Evolutionary conservation across 352 stramenopile species (phyloP).

Genomic region (Pythium phragmiticola): DNA sequence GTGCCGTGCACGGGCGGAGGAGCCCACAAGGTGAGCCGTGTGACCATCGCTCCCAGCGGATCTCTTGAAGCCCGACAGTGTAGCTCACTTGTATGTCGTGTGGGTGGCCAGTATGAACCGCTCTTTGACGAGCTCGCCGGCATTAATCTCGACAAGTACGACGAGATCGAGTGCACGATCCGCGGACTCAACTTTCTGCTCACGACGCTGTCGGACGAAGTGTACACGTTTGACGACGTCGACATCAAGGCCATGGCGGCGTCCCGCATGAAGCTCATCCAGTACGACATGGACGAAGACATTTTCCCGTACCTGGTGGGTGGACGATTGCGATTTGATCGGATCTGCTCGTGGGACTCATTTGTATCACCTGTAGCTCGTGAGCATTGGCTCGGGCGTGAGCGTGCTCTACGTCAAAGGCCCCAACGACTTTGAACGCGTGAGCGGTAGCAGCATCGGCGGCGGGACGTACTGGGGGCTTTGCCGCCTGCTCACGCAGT

Average conservation of each 20-base stretch:
- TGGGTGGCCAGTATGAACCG: constrained; percentile 52
- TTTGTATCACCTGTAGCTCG: constrained; percentile 54
- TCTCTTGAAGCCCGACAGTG: too few relatives aligned
- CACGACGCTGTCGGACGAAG: constrained; percentile 94
- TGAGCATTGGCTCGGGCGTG: constrained; percentile 98
- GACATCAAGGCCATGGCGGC: constrained; percentile 75
- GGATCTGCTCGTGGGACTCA: not conserved
- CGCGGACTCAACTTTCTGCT: constrained; percentile 97
- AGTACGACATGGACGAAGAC: constrained; percentile 73
- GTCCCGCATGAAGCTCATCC: constrained; percentile 75
- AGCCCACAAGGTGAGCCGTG: constrained; percentile 67
- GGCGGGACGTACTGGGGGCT: constrained; percentile 99
- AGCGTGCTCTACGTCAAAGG: constrained; percentile 95
- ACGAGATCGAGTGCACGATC: constrained; percentile 97
- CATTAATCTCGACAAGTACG: constrained; percentile 82
- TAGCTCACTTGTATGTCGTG: not conserved
- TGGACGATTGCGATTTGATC: not conserved
- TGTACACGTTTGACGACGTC: constrained; percentile 96
- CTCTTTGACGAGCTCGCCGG: constrained; percentile 74
- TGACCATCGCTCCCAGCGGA: not conserved
- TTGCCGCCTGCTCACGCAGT: constrained; percentile 93
- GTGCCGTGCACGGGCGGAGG: constrained; percentile 81
- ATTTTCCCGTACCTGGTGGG: constrained; percentile 84
- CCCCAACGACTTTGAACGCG: constrained; percentile 93
- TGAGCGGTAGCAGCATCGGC: constrained; percentile 98